A percentile compares a stretch with the other conserved stretches of the same genome.
phyloP scores from a whole-genome alignment of 202 grass and related monocot genomes.

The Zoysia matrella region DNA sequence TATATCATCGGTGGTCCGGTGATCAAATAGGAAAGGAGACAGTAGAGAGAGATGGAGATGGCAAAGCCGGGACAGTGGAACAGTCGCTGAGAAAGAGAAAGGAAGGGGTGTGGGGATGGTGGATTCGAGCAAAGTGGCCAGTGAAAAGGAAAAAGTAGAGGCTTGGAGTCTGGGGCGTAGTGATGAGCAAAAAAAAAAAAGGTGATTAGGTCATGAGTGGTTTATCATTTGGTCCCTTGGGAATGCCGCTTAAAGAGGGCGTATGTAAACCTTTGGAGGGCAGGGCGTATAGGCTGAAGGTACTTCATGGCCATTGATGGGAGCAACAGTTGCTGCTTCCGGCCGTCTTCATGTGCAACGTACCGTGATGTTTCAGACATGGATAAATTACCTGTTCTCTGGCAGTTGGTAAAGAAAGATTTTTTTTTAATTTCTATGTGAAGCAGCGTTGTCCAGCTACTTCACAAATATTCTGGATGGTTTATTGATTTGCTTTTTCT shows the following conservation, averaged over 20 bases:
- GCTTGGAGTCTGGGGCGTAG: conserved; percentile 58
- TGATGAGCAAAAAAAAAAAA: conserved; percentile 54
- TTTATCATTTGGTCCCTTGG: conserved; percentile 76
- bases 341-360: conserved; percentile 40
- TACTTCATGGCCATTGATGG: conserved; percentile 46
- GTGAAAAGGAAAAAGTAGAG: conserved; percentile 56
- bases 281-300: conserved; percentile 46
- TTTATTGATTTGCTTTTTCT: no score
- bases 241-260: conserved; percentile 56
- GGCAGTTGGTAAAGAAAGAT: neutral
- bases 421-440: neutral
- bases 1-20: conserved; percentile 26
- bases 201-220: conserved; percentile 90
- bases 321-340: conserved; percentile 41
- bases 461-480: no score
- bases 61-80: conserved; percentile 58
- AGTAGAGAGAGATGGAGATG: conserved; percentile 33
- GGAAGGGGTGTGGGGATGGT: conserved; percentile 35
- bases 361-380: no score
- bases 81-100: conserved; percentile 68
- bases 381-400: neutral
- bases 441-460: neutral
- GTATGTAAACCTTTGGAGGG: conserved; percentile 28
- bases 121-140: conserved; percentile 62
- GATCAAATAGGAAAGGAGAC: conserved; percentile 45